A percentile compares a stretch with the other conserved stretches of the same genome.
phyloP scores from a whole-genome alignment of 2,329 filamentous ascomycete genomes.

The Colletotrichum lini region DNA sequence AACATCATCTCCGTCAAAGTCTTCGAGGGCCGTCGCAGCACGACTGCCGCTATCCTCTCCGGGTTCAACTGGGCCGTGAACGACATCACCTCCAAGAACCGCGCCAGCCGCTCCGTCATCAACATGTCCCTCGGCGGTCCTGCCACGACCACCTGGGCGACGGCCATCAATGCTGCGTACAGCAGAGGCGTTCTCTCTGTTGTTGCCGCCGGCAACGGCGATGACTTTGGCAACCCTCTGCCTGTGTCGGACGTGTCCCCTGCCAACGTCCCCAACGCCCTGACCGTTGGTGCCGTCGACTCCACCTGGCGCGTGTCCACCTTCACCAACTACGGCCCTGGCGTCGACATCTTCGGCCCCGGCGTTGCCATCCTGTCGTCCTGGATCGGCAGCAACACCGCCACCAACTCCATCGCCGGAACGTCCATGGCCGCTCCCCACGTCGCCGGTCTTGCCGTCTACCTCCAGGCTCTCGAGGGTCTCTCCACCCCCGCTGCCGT shows the following conservation, averaged over 20 bases:
- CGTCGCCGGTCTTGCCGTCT: conserved; percentile 73
- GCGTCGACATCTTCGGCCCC: conserved; percentile 67
- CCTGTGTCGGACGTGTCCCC: conserved; percentile 57
- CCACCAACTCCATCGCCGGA: conserved; percentile 65
- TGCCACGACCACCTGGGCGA: conserved; percentile 61
- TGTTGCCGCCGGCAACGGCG: conserved; percentile 69
- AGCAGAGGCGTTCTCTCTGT: conserved; percentile 64
- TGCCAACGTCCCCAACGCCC: conserved; percentile 61
- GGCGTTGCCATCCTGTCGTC: conserved; percentile 62
- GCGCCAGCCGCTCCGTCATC: conserved; percentile 61
- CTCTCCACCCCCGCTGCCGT: conserved; percentile 59
- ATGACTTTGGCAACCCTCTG: conserved; percentile 47
- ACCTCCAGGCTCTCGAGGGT: conserved; percentile 63
- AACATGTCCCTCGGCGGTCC: conserved; percentile 69
- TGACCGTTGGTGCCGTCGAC: conserved; percentile 68
- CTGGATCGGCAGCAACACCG: conserved; percentile 58
- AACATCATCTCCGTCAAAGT: conserved; percentile 63
- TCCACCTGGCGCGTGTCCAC: conserved; percentile 54
- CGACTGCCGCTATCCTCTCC: conserved; percentile 50
- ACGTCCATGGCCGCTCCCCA: conserved; percentile 76
- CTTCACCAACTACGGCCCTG: conserved; percentile 66
- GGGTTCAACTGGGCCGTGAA: conserved; percentile 60
- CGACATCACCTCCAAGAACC: conserved; percentile 59
- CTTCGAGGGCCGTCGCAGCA: conserved; percentile 51
- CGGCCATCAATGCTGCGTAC: conserved; percentile 62